Conservation (phyloP, 2,329 filamentous ascomycete species). For the Diaporthe ilicicola region DNA sequence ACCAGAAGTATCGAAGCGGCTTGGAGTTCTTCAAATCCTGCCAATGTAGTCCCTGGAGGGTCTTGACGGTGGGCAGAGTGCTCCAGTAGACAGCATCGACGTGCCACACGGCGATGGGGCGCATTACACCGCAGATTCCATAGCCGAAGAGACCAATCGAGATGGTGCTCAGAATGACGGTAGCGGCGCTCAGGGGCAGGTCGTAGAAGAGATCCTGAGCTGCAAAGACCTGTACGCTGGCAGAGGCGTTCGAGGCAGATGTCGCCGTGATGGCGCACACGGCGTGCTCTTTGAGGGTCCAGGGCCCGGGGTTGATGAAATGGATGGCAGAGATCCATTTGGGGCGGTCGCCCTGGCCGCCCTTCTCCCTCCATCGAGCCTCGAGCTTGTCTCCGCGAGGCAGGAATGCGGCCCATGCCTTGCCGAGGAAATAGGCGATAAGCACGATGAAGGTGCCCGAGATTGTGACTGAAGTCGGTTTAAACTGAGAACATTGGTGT, state of each 20-base stretch:
- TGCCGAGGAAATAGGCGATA: conserved; percentile 64
- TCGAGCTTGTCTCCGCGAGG: conserved; percentile 62
- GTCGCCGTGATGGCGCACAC: conserved; percentile 63
- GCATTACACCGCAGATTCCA: conserved; percentile 60
- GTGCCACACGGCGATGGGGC: conserved; percentile 63
- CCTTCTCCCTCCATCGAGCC: conserved; percentile 53
- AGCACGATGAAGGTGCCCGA: conserved; percentile 65
- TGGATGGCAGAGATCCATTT: conserved; percentile 48
- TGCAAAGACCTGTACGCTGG: conserved; percentile 53
- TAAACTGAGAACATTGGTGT: conserved; percentile 50
- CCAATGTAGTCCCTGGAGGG: conserved; percentile 64
- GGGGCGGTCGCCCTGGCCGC: conserved; percentile 52
- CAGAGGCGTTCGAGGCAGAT: conserved; percentile 58
- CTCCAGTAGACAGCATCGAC: conserved; percentile 66
- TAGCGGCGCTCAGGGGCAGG: conserved; percentile 52
- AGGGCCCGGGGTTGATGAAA: conserved; percentile 61
- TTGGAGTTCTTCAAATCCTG: conserved; percentile 58
- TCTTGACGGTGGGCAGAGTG: conserved; percentile 60
- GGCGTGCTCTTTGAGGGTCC: conserved; percentile 64
- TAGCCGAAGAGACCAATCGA: conserved; percentile 66
- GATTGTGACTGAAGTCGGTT: conserved; percentile 58
- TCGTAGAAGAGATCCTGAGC: conserved; percentile 62
- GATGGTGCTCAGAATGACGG: conserved; percentile 58
- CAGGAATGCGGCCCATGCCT: conserved; percentile 54
- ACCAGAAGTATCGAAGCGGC: conserved; percentile 62